These are phyloP conservation scores for Fonsecaea pedrosoi DNA, from an alignment of 2,329 filamentous ascomycete species.

Conservation along the genomic window DNA sequence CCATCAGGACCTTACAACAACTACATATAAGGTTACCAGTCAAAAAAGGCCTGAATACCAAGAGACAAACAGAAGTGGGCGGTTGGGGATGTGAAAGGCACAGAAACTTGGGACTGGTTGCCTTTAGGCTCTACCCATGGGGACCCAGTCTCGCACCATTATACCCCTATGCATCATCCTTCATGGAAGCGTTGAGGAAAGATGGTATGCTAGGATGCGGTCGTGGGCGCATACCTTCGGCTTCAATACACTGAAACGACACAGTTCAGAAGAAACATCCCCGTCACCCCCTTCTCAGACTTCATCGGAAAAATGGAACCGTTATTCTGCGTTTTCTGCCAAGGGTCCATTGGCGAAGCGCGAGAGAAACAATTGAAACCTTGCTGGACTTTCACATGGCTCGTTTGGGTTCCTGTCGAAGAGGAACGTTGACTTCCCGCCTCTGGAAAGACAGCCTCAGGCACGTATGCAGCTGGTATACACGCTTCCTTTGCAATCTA, in stretches of 20 bases:
- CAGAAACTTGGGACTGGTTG: constrained; percentile 1
- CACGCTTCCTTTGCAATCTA: neutral
- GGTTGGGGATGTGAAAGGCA: neutral
- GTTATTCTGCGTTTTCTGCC: neutral
- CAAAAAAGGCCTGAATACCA: constrained; percentile 13
- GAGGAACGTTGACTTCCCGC: neutral
- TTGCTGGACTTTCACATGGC: neutral
- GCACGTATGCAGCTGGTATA: neutral
- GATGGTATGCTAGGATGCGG: neutral
- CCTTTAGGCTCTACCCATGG: neutral
- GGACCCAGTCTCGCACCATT: neutral
- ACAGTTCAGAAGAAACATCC: neutral
- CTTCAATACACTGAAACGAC: neutral
- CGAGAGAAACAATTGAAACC: neutral
- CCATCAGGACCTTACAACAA: constrained; percentile 1
- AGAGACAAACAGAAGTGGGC: neutral
- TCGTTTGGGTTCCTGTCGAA: neutral
- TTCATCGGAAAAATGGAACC: neutral
- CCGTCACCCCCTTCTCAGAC: neutral
- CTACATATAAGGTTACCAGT: neutral
- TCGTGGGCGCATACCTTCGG: neutral
- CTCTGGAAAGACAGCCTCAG: neutral
- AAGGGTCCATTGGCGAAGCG: neutral
- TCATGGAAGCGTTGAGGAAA: neutral
- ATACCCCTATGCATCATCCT: neutral